These are phyloP conservation scores for Colletotrichum sp. DNA, from an alignment of 2,329 filamentous ascomycete species.

Conservation along the genomic window DNA sequence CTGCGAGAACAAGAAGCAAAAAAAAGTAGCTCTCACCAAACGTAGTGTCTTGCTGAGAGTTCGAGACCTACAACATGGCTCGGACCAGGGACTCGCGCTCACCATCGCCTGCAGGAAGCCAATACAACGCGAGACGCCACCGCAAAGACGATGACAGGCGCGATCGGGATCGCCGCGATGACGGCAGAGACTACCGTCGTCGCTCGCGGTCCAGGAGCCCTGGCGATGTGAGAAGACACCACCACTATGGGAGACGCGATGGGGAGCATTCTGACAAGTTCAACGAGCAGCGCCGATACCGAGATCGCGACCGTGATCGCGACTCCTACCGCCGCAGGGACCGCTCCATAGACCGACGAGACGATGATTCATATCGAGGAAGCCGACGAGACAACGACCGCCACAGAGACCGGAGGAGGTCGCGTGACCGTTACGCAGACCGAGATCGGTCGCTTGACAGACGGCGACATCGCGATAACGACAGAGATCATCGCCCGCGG, in stretches of 20 bases:
- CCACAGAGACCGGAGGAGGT: constrained; percentile 67
- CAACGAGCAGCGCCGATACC: constrained; percentile 59
- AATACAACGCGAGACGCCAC: constrained; percentile 73
- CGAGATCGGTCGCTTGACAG: constrained; percentile 64
- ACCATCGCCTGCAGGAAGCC: constrained; percentile 93
- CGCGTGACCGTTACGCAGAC: constrained; percentile 63
- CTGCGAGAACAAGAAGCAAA: not conserved
- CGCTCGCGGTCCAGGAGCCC: constrained; percentile 68
- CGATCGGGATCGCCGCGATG: constrained; percentile 56
- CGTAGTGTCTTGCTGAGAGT: constrained; percentile 43
- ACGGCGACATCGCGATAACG: constrained; percentile 61
- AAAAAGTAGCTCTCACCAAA: constrained; percentile 26
- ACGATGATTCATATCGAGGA: constrained; percentile 69
- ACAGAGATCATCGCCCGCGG: constrained; percentile 68
- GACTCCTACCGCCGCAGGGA: constrained; percentile 71
- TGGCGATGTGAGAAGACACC: constrained; percentile 57
- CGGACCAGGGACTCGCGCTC: constrained; percentile 76
- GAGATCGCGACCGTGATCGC: constrained; percentile 58
- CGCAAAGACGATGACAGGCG: constrained; percentile 66
- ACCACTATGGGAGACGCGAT: constrained; percentile 20
- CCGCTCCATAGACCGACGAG: constrained; percentile 70
- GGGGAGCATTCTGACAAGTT: constrained; percentile 44
- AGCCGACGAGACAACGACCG: constrained; percentile 59
- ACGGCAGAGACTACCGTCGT: constrained; percentile 56
- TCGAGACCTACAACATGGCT: constrained; percentile 56